Evolutionary conservation across 148 eudicot genomes (phyloP).

Genomic region (Silene uniflora): DNA sequence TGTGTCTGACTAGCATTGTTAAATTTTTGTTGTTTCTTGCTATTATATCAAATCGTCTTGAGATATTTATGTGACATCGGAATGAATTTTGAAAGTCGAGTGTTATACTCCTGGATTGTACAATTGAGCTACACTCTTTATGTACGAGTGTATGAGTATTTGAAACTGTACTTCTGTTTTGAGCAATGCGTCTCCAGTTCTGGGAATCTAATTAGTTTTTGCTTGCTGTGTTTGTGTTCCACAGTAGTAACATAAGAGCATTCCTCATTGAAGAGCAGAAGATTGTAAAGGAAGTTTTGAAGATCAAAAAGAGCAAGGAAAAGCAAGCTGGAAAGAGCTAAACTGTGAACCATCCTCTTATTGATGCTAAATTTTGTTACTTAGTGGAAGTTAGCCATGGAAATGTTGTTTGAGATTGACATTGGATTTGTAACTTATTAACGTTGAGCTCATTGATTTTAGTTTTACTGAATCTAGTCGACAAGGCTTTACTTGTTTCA

Average conservation of each 20-base stretch:
- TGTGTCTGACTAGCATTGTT: too few relatives aligned
- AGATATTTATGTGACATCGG: too few relatives aligned
- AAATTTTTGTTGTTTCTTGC: too few relatives aligned
- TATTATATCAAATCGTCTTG: too few relatives aligned
- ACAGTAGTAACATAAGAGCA: constrained; percentile 41
- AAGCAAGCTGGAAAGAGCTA: constrained; percentile 48
- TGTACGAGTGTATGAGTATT: too few relatives aligned
- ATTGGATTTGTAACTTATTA: constrained; percentile 28
- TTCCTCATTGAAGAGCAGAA: constrained; percentile 83
- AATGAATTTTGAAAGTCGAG: too few relatives aligned
- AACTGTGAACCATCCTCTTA: not conserved
- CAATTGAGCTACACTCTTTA: too few relatives aligned
- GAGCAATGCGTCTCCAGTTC: too few relatives aligned
- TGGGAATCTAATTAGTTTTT: not conserved
- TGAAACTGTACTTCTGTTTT: too few relatives aligned
- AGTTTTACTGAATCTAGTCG: constrained; percentile 22
- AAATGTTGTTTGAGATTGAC: constrained; percentile 27
- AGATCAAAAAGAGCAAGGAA: constrained; percentile 77
- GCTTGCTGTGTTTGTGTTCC: too few relatives aligned
- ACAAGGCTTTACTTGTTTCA: constrained; percentile 19
- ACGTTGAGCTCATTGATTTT: constrained; percentile 8
- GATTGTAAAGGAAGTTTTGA: constrained; percentile 86
- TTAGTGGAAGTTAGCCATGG: constrained; percentile 16
- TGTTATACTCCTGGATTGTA: too few relatives aligned
- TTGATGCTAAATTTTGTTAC: constrained; percentile 32